phyloP scores from a whole-genome alignment of 495 filamentous ascomycete genomes.

The Penicillium silybi region DNA sequence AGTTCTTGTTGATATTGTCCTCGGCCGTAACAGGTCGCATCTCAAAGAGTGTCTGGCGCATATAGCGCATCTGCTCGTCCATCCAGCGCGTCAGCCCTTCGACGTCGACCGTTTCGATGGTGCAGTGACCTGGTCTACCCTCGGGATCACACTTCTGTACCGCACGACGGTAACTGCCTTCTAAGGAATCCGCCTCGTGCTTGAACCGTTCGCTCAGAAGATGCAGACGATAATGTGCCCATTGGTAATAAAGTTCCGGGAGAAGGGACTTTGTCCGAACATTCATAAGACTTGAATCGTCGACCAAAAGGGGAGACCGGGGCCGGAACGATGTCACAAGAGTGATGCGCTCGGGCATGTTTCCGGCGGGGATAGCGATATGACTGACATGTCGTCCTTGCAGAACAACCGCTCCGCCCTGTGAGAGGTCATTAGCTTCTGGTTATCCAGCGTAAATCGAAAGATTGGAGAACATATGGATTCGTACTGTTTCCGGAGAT shows the following conservation, averaged over 20 bases:
- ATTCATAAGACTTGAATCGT: slow-evolving; percentile 61
- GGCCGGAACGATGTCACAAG: slow-evolving; percentile 72
- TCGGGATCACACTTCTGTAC: background rate
- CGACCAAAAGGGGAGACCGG: slow-evolving; percentile 48
- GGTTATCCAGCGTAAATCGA: background rate
- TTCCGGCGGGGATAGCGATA: slow-evolving; percentile 59
- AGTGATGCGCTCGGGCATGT: slow-evolving; percentile 63
- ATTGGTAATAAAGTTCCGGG: slow-evolving; percentile 63
- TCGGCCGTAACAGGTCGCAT: slow-evolving; percentile 1
- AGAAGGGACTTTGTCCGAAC: slow-evolving; percentile 61
- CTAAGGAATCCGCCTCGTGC: background rate
- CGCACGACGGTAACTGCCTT: background rate
- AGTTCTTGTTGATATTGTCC: slow-evolving; percentile 1
- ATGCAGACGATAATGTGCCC: slow-evolving; percentile 64
- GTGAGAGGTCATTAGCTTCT: background rate
- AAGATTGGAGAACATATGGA: background rate
- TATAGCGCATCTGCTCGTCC: slow-evolving; percentile 2
- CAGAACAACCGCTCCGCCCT: slow-evolving; percentile 66
- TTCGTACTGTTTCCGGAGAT: background rate
- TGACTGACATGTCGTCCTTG: slow-evolving; percentile 73
- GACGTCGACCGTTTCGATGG: background rate
- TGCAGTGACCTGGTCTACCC: background rate
- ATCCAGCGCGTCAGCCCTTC: background rate
- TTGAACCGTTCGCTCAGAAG: slow-evolving; percentile 54
- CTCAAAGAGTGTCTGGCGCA: background rate